phyloP scores from a whole-genome alignment of 202 grass and related monocot genomes.

The Carex sylvatica region DNA sequence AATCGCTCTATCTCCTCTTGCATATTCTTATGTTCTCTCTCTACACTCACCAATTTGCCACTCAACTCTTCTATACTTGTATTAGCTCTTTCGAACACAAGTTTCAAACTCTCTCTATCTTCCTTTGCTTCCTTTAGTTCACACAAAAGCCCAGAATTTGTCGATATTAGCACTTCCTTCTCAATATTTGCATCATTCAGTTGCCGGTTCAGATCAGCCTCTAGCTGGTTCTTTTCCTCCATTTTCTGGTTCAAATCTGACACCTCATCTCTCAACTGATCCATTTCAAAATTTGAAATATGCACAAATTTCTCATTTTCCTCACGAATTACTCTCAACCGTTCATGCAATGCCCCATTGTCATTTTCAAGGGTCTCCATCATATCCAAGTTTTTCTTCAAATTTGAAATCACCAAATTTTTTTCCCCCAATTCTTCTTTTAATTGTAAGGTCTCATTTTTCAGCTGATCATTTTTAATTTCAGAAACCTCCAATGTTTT shows the following conservation, averaged over 20 bases:
- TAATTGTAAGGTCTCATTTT: conserved; percentile 15
- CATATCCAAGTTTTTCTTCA: background rate
- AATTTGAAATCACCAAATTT: conserved; percentile 25
- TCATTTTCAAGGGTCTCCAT: conserved; percentile 17
- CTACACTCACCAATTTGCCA: conserved; percentile 41
- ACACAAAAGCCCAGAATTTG: conserved; percentile 43
- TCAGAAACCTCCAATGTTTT: conserved; percentile 22
- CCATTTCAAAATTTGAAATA: conserved; percentile 26
- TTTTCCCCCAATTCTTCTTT: conserved; percentile 16
- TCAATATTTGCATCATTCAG: conserved; percentile 51
- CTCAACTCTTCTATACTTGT: conserved; percentile 32
- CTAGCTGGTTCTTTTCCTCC: conserved; percentile 37
- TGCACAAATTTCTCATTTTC: conserved; percentile 15
- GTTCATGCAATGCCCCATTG: conserved; percentile 6
- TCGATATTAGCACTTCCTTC: conserved; percentile 33
- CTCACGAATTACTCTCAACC: background rate
- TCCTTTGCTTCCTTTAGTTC: conserved; percentile 37
- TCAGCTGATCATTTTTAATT: conserved; percentile 23
- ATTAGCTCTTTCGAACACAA: conserved; percentile 11
- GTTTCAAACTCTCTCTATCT: conserved; percentile 28
- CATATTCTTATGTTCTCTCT: conserved; percentile 38
- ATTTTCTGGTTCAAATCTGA: conserved; percentile 26
- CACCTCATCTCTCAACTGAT: conserved; percentile 14
- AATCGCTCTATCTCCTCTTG: conserved; percentile 37
- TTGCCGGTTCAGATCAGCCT: conserved; percentile 45